phyloP scores from a whole-genome alignment of 2,329 filamentous ascomycete species.

The Cladophialophora chaetospira region DNA sequence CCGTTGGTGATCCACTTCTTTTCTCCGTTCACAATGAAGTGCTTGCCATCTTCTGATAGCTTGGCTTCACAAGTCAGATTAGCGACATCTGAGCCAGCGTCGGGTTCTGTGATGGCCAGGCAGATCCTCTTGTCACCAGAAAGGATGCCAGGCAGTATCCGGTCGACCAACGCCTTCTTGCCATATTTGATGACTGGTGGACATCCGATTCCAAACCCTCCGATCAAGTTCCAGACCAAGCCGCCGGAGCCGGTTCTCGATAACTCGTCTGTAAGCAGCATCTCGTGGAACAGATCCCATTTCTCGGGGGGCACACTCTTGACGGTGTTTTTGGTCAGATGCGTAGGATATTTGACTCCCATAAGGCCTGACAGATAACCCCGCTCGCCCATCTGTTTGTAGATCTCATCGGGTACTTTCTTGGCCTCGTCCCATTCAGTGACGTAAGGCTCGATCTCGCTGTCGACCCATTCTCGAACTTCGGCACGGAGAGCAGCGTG shows the following conservation, averaged over 20 bases:
- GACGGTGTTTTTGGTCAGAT: conserved; percentile 71
- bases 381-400: conserved; percentile 90
- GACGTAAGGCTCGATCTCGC: conserved; percentile 85
- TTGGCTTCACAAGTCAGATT: conserved; percentile 96
- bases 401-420: conserved; percentile 82
- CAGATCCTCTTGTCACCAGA: conserved; percentile 96
- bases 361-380: conserved; percentile 91
- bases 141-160: conserved; percentile 85
- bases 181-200: conserved; percentile 92
- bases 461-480: conserved; percentile 88
- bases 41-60: conserved; percentile 91
- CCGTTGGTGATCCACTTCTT: conserved; percentile 99
- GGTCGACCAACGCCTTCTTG: conserved; percentile 78
- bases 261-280: conserved; percentile 92
- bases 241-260: conserved; percentile 86
- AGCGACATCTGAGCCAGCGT: conserved; percentile 92
- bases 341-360: conserved; percentile 73
- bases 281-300: conserved; percentile 98
- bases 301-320: conserved; percentile 80
- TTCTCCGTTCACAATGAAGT: conserved; percentile 97
- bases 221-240: conserved; percentile 94
- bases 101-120: conserved; percentile 93
- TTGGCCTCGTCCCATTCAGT: conserved; percentile 97
- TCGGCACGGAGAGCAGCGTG: conserved; percentile 90
- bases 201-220: conserved; percentile 93